Base-by-base conservation (phyloP, 139 green algal species). In the Volvox africanus region DNA sequence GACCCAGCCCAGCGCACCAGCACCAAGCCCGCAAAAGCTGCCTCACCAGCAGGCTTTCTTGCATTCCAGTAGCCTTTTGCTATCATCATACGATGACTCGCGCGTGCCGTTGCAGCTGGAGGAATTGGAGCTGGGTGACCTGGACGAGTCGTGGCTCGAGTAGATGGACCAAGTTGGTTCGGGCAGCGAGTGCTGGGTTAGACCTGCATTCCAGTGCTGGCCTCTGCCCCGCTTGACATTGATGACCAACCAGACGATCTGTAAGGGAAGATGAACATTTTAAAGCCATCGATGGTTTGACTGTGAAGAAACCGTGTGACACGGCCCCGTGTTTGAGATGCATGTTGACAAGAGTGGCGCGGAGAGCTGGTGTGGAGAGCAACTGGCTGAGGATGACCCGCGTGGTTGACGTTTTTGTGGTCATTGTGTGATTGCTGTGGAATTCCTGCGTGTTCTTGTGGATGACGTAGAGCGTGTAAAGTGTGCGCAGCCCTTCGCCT, bases 71-170 rank as follows among this genome's bases (percentile, higher is more conserved):
- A 14, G 26, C 65, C 69, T 89, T 19, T 69, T 69, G 68, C 33
- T 76, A 18, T 61, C 76, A 33, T 84, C 78, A 21, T 80, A 69
- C 67, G 84, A 80, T 6, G 68, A 80, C 11, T 33, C 84, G 18
- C 82, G 65, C 0, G 44, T 89, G 85, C 85, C 68, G n/a, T 62
- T 82, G 37, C 71, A 71, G 44, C 36, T 90, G 30, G 73, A 83
- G 50, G 86, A 90, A 32, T 55, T 90, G 73, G 86, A 90, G 71
- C 69, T 90, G 30, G 86, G 86, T 2, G 86, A 90, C n/a, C 32
- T 90, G n/a, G 86, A 90, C 18, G 86, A 84, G 35, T 61, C 71
- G 21, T 90, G 86, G 86, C 86, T 90, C n/a, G 62, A 77, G 82
- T 76, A 55, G 80, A 28, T 18, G 5, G n/a, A 21, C 16, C 21